phyloP scores from a whole-genome alignment of 1,284 basidiomycete genomes.

The Austroboletus niveus region DNA sequence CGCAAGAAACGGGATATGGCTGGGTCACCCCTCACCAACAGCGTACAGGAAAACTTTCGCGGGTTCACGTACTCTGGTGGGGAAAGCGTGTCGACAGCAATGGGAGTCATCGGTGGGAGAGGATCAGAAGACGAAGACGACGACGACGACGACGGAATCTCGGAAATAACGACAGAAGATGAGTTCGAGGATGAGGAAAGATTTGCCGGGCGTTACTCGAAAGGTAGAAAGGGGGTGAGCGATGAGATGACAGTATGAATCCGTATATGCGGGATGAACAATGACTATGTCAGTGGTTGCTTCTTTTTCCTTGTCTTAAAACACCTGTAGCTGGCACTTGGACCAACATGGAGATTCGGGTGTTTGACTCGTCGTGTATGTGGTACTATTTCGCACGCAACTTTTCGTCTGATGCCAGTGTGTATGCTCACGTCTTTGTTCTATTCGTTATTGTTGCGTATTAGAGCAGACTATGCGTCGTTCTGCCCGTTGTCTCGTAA shows the following conservation, averaged over 20 bases:
- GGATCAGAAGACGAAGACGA: slow-evolving; percentile 45
- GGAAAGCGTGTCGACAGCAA: slow-evolving; percentile 58
- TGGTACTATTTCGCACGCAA: slow-evolving; percentile 7
- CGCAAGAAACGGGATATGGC: slow-evolving; percentile 47
- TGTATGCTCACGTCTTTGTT: slow-evolving; percentile 3
- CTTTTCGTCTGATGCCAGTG: slow-evolving; percentile 2
- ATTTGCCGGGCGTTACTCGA: slow-evolving; percentile 63
- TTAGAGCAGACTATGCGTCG: slow-evolving; percentile 6
- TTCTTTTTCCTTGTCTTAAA: slow-evolving; percentile 6
- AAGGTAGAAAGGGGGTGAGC: slow-evolving; percentile 46
- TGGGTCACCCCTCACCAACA: slow-evolving; percentile 76
- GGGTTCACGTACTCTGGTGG: slow-evolving; percentile 90
- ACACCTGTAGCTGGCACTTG: slow-evolving; percentile 12
- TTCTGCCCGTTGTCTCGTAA: slow-evolving; percentile 14
- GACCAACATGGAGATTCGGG: slow-evolving; percentile 19
- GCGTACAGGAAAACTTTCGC: slow-evolving; percentile 92
- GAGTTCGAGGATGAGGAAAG: slow-evolving; percentile 60
- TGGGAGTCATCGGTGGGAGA: slow-evolving; percentile 36
- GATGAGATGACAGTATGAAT: slow-evolving; percentile 40
- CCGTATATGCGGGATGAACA: slow-evolving; percentile 6
- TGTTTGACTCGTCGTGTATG: slow-evolving; percentile 6
- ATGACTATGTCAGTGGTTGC: slow-evolving; percentile 5
- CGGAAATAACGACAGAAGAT: slow-evolving; percentile 59
- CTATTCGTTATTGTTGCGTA: slow-evolving; percentile 6
- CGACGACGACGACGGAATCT: slow-evolving; percentile 43